Conservation (phyloP, 257 asterid species). For the Petrea volubilis region DNA sequence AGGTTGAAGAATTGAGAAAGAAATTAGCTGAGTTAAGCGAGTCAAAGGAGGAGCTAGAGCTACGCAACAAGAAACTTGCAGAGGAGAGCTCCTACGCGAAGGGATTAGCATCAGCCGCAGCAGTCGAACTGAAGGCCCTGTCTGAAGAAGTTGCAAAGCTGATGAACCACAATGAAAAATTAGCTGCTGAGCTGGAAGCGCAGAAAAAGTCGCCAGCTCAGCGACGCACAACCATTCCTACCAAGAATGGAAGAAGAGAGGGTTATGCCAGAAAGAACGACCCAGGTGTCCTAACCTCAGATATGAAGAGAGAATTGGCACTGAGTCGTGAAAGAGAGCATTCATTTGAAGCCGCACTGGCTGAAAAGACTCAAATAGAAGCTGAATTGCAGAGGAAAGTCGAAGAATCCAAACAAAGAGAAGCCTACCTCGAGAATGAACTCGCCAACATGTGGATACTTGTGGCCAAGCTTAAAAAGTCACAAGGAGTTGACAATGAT, state of each 20-base stretch:
- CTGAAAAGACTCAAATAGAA: slow-evolving; percentile 71
- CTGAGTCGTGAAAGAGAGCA: slow-evolving; percentile 80
- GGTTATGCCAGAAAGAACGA: slow-evolving; percentile 51
- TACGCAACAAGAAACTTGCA: slow-evolving; percentile 82
- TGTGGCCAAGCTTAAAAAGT: slow-evolving; percentile 78
- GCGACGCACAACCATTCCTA: slow-evolving; percentile 53
- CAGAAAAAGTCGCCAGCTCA: slow-evolving; percentile 72
- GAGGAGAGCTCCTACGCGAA: slow-evolving; percentile 96
- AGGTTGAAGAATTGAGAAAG: slow-evolving; percentile 64
- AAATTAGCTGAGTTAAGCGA: slow-evolving; percentile 55
- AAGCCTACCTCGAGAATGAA: slow-evolving; percentile 92
- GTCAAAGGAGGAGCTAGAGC: slow-evolving; percentile 72
- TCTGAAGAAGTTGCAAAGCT: slow-evolving; percentile 98
- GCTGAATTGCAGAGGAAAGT: slow-evolving; percentile 75
- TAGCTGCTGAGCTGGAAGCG: slow-evolving; percentile 69
- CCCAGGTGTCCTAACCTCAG: slow-evolving; percentile 45
- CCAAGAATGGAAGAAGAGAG: slow-evolving; percentile 70
- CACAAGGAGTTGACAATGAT: slow-evolving; percentile 61
- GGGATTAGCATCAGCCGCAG: slow-evolving; percentile 98
- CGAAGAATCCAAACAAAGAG: slow-evolving; percentile 95
- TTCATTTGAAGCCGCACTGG: slow-evolving; percentile 71
- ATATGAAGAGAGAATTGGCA: slow-evolving; percentile 76
- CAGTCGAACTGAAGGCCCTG: slow-evolving; percentile 91
- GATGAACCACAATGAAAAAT: slow-evolving; percentile 83
- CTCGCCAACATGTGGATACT: slow-evolving; percentile 98